Percentiles rank a stretch among this genome's conserved stretches.
Conservation (phyloP, 495 filamentous ascomycete species). For the Hypoxylon fragiforme region DNA sequence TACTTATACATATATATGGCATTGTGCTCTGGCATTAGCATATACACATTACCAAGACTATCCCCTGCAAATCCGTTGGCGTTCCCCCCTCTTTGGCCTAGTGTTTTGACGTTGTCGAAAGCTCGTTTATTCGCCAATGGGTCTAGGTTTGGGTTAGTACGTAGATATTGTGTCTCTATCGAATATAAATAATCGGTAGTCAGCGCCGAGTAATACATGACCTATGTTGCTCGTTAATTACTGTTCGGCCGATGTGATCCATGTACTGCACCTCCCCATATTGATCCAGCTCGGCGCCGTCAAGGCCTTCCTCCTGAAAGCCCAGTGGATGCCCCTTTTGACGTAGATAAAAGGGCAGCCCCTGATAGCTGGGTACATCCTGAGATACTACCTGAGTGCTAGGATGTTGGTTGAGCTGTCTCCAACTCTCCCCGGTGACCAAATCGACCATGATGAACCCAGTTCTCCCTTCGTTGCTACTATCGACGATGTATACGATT, state of each 20-base stretch:
- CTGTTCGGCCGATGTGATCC: background rate
- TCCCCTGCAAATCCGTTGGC: slow-evolving; percentile 46
- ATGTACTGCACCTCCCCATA: slow-evolving; percentile 26
- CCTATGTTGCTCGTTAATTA: slow-evolving; percentile 22
- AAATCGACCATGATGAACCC: slow-evolving; percentile 51
- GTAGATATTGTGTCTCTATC: slow-evolving; percentile 41
- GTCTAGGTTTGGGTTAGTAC: slow-evolving; percentile 33
- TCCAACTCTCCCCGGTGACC: slow-evolving; percentile 45
- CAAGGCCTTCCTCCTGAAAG: slow-evolving; percentile 41
- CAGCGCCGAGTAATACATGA: slow-evolving; percentile 45
- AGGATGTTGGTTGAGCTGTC: slow-evolving; percentile 42
- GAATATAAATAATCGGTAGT: slow-evolving; percentile 42
- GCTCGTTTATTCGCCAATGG: slow-evolving; percentile 41
- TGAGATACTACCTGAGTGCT: slow-evolving; percentile 39
- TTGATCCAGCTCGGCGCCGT: slow-evolving; percentile 40
- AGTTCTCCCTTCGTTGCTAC: slow-evolving; percentile 44
- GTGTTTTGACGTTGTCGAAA: slow-evolving; percentile 39
- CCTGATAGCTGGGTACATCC: slow-evolving; percentile 33
- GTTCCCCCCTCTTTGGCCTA: slow-evolving; percentile 44
- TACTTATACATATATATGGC: slow-evolving; percentile 45
- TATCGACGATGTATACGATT: slow-evolving; percentile 47
- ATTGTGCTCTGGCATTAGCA: slow-evolving; percentile 47
- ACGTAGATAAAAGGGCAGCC: slow-evolving; percentile 37
- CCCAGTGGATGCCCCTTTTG: slow-evolving; percentile 32
- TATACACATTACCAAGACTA: slow-evolving; percentile 42